Evolutionary conservation across 129 eudicot species (phyloP).

Genomic region (Artemisia tridentata): DNA sequence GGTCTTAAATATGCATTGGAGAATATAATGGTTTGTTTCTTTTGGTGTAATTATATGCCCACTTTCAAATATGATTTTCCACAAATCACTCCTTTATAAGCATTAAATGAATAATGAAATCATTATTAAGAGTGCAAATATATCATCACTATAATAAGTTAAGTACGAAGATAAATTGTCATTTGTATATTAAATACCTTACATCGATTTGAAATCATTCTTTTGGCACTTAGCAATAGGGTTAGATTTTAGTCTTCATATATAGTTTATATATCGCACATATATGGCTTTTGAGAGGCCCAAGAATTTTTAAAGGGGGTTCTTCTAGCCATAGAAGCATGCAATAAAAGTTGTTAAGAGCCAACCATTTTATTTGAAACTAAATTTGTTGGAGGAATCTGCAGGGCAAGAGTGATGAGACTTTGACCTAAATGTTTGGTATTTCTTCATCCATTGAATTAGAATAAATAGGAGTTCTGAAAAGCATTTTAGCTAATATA

Average conservation of each 20-base stretch:
- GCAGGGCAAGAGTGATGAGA: conserved; percentile 33
- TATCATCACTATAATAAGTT: conserved; percentile 12
- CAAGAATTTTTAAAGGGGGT: conserved; percentile 27
- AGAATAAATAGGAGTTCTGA: conserved; percentile 19
- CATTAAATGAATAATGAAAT: conserved; percentile 25
- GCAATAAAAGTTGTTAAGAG: conserved; percentile 37
- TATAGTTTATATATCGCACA: conserved; percentile 13
- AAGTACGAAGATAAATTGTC: background rate
- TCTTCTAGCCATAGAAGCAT: conserved; percentile 34
- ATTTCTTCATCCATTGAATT: conserved; percentile 40
- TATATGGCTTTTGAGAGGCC: conserved; percentile 33
- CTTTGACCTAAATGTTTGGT: conserved; percentile 44
- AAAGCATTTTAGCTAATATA: conserved; percentile 37
- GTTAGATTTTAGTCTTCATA: background rate
- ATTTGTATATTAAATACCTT: conserved; percentile 6
- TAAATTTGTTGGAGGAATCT: conserved; percentile 41
- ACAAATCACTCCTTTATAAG: conserved; percentile 24
- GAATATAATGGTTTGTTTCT: conserved; percentile 39
- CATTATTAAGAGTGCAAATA: conserved; percentile 22
- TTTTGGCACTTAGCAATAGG: background rate
- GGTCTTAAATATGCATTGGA: conserved; percentile 41
- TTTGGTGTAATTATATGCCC: conserved; percentile 35
- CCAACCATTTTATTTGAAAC: conserved; percentile 32
- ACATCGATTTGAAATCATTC: background rate
- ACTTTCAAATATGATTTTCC: conserved; percentile 34